Base-by-base conservation (phyloP, 345 rosid genomes). In the Excoecaria cochinchinensis region DNA sequence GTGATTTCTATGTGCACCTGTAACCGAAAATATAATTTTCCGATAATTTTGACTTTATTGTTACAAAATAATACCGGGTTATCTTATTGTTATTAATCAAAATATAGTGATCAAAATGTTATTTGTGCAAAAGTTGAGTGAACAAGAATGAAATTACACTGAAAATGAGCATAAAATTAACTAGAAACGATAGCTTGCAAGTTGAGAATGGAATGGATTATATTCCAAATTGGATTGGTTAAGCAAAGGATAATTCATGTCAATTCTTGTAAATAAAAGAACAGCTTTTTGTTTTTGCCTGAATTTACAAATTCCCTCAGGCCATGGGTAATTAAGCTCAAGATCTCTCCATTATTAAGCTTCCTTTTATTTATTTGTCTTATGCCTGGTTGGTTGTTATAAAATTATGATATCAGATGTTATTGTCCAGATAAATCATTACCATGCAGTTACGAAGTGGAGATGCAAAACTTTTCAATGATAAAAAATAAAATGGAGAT, bases 401-500 rank as follows among this genome's bases (percentile, higher is more conserved):
- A 10, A 59, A 59, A 59, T 56, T 24, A 8, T 55, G 17, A 55
- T 55, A 16, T 55, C 11, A 19, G 60, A 56, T 19, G 22, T 8
- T n/a, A 21, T 22, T 59, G 24, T 21, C n/a, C 70, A 44, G 70
- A 46, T 66, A 21, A n/a, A 21, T n/a, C 36, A 5, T 66, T 44
- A 48, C 17, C 31, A 11, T 22, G 6, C 53, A 11, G 1, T 66
- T 66, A 66, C 22, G 31, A 66, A 66, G 9, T 66, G 53, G 5
- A 24, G 8, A 44, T 66, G n/a, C 15, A 44, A 4, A 66, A 44
- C 70, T 66, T 66, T 40, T 46, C 53, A 21, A 5, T 3, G 15
- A 21, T 66, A 3, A 44, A 44, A 66, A 11, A n/a, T 5, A 5
- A 78, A 22, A 47, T 84, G 42, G 89, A 86, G 46, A 89, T 84